These are phyloP conservation scores for Gaeumannomyces tritici DNA, from an alignment of 2,329 filamentous ascomycete species.

Conservation along the genomic window DNA sequence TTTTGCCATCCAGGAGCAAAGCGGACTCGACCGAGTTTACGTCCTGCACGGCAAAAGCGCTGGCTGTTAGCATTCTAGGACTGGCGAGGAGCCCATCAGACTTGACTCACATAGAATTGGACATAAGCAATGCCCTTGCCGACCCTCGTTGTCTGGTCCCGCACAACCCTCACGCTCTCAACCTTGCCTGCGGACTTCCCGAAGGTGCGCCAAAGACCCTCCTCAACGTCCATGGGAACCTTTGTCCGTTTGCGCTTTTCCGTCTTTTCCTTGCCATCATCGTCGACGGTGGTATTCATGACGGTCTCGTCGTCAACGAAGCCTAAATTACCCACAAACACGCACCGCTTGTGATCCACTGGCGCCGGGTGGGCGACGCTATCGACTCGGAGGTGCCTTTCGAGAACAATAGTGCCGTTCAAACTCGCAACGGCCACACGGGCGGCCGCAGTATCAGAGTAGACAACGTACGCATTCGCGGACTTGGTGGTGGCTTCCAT, in stretches of 20 bases:
- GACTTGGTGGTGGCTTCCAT: constrained; percentile 88
- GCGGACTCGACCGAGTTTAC: constrained; percentile 85
- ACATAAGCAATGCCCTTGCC: constrained; percentile 98
- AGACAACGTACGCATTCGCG: constrained; percentile 91
- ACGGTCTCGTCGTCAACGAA: constrained; percentile 89
- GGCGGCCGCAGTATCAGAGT: constrained; percentile 64
- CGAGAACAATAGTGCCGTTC: constrained; percentile 76
- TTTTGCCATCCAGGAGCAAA: constrained; percentile 79
- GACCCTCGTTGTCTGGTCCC: constrained; percentile 82
- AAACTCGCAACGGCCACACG: constrained; percentile 66
- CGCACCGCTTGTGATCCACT: constrained; percentile 77
- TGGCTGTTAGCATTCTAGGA: background rate
- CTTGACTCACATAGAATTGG: constrained; percentile 63
- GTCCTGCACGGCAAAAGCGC: constrained; percentile 40
- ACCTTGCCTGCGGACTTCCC: constrained; percentile 64
- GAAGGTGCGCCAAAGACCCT: constrained; percentile 83
- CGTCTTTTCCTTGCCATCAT: constrained; percentile 54
- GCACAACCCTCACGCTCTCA: constrained; percentile 86
- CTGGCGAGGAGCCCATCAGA: background rate
- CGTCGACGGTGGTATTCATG: constrained; percentile 53
- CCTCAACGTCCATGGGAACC: constrained; percentile 75
- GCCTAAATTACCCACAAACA: constrained; percentile 92
- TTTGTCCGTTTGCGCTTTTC: constrained; percentile 57
- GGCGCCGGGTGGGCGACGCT: constrained; percentile 79
- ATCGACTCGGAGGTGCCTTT: constrained; percentile 84